Evolutionary conservation across 192 early-diverging fungal species (phyloP), one percentile per base, ranked within the genome.

Genomic region (Coemansia umbellata): DNA sequence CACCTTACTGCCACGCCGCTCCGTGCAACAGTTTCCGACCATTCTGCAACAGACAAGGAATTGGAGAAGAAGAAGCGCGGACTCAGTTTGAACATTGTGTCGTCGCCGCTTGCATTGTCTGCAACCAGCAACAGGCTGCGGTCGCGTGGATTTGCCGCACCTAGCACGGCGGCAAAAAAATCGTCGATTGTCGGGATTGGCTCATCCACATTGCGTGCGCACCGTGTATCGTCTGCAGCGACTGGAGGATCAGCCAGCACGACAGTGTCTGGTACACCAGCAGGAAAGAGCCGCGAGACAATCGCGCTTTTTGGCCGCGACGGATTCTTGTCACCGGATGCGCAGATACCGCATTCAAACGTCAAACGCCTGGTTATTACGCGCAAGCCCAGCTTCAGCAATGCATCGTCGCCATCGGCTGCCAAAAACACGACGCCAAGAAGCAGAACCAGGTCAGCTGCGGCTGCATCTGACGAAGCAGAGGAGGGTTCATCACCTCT

Each of bases 361-460:
- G 81, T 88, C 49, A 90, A 89, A 70, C 86, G 84, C 17, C 65
- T 91, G 18, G 65, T 81, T 6, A 76, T 90, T n/a, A 78, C 85
- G 30, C 59, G 72, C 36, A 66, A 53, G 50, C 57, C 77, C 42
- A 44, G 56, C 50, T 60, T 42, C 52, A 50, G 47, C 28, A 23
- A 27, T 31, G 36, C 51, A 23, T 44, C 50, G 49, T 37, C 27
- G 31, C 35, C 10, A 2, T 22, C 26, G 6, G 36, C 56, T 40
- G 47, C 35, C 3, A 32, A 22, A 7, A 44, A 56, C 13, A 18
- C 11, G 5, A 37, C 56, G 44, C 58, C 58, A 13, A n/a, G n/a
- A n/a, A n/a, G n/a, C n/a, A n/a, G n/a, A n/a, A n/a, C n/a, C n/a
- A n/a, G 14, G 10, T 40, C 53, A 17, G 48, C 59, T 42, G 17